Base-by-base conservation (phyloP, 257 asterid genomes). In the Thymus quinquecostatus region DNA sequence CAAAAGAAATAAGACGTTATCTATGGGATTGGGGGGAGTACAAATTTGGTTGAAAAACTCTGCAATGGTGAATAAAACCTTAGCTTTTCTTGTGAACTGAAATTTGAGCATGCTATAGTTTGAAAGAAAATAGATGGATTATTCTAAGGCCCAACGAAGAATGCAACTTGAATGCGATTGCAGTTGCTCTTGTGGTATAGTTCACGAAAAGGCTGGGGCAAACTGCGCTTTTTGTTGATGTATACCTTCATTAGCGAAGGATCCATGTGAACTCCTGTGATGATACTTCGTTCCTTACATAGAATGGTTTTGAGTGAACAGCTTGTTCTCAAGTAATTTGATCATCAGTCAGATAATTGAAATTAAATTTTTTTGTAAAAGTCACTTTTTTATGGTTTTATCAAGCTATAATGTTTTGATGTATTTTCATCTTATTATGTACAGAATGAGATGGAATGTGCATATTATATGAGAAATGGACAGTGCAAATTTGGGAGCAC, bases 401-500 rank as follows among this genome's bases (percentile, higher is more conserved):
- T 45, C 50, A 48, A 59, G 33, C 51, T 51, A 66, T 4, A 40
- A n/a, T 69, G 36, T 67, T 73, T 12, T 67, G 30, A 75, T 60
- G 57, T 68, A 50, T 65, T 60, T 75, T 75, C 73, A 51, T 64
- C 33, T 41, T 47, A 45, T 48, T 72, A 64, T 51, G 6, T 66
- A 48, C 89, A 95, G 99, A 82, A 85, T 77, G 99, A 95, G 82
- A 57, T 72, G 64, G 99, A 92, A 71, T 95, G 99, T 71, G 81
- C 94, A 72, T 92, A 90, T 84, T 95, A 90, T 70, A 81, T 95
- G 88, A 87, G 90, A 82, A 92, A 89, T 51, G 99, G 98, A 43
- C 86, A 82, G 65, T 95, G 99, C 90, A 92, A 95, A 82, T 95
- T 88, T 78, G 98, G 96, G 74, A 82, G 86, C 87, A 90, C 97